Evolutionary conservation across 1,284 basidiomycete genomes (phyloP), one percentile per base, ranked within the genome.

Genomic region (Tilletia setariae): DNA sequence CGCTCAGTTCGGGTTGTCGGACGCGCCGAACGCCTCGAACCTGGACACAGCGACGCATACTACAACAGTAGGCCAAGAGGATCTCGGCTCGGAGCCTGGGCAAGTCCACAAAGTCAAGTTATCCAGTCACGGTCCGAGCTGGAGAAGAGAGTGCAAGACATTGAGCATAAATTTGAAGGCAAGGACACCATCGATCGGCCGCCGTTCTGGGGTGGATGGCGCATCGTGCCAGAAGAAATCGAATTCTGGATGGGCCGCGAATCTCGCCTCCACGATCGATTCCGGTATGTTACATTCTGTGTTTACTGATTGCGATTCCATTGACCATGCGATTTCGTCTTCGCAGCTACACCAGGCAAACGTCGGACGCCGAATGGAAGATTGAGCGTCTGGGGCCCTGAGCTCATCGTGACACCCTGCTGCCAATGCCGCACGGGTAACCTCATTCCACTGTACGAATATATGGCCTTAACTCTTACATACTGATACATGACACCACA

Each of bases 121-220:
- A 89, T 98, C 46, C 90, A 91, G 71, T 88, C 86, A 1, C 88
- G 91, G 66, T 70, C 76, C 11, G 77, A 81, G 30, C 83, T 99
- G 8, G 86, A 87, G 64, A 83, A 85, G 21, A 86, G 88, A 40
- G 84, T 95, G 16, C 84, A 88, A 67, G 85, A 87, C 74, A 81
- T 90, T 11, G 86, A 89, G 79, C 84, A 87, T 62, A 85, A 85
- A 47, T 93, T 93, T 76, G 72, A 73, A 56, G 77, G 78, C 32
- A 84, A 66, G 25, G 49, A 61, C 7, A 35, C 32, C 1, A 61
- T 61, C 63, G 89, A 64, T 28, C 43, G 70, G 73, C 15, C 70
- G 67, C 90, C 91, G 7, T 92, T 92, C 83, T 99, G 96, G 96
- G 95, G 95, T 68, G 95, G 95, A 1, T 97, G 92, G 89, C 87